phyloP scores from a whole-genome alignment of 495 filamentous ascomycete species.

The Cryomyces minteri region DNA sequence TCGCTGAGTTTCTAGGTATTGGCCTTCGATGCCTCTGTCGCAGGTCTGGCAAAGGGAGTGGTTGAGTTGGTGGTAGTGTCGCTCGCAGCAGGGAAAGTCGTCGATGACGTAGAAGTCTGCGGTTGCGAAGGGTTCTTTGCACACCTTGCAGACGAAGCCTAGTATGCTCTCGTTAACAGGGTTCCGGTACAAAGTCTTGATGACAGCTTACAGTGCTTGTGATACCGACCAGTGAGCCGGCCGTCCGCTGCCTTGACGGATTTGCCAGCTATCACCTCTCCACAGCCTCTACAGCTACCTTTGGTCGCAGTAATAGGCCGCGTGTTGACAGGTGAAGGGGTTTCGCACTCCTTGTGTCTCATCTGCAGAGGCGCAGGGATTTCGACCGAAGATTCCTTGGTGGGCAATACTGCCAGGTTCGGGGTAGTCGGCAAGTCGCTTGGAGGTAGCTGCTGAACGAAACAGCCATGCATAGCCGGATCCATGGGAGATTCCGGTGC shows the following conservation, averaged over 20 bases:
- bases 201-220: conserved; percentile 46
- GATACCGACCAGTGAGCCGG: conserved; percentile 80
- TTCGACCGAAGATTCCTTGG: neutral
- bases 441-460: conserved; percentile 11
- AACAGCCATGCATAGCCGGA: conserved; percentile 28
- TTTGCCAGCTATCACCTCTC: conserved; percentile 64
- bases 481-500: conserved; percentile 41
- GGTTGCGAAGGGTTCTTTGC: conserved; percentile 62
- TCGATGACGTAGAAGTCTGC: conserved; percentile 83
- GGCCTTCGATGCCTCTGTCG: conserved; percentile 74
- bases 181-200: neutral
- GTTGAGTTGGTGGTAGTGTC: conserved; percentile 87
- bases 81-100: conserved; percentile 76
- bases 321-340: neutral
- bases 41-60: conserved; percentile 66
- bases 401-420: neutral
- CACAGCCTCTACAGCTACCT: conserved; percentile 71
- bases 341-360: conserved; percentile 7
- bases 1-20: conserved; percentile 76
- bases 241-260: conserved; percentile 89
- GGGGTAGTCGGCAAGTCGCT: conserved; percentile 3
- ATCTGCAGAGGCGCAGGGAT: neutral
- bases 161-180: neutral
- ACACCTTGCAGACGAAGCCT: conserved; percentile 72
- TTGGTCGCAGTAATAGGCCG: conserved; percentile 24